phyloP scores from a whole-genome alignment of 768 basidiomycete genomes.

The Russula olivacea region DNA sequence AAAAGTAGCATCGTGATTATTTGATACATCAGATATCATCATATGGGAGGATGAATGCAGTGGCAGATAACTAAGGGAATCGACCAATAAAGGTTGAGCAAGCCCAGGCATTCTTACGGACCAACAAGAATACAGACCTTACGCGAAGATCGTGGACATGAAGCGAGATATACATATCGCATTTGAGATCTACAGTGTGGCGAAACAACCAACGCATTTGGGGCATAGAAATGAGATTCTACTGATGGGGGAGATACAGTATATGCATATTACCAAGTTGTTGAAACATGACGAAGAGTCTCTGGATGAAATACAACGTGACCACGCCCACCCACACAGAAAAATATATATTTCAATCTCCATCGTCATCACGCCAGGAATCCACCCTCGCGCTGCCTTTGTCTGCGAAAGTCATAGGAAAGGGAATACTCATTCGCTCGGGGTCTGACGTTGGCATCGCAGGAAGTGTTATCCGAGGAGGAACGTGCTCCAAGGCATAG shows the following conservation, averaged over 20 bases:
- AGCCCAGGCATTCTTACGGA: too few relatives aligned
- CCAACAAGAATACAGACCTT: too few relatives aligned
- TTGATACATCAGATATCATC: not conserved
- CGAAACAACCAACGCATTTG: too few relatives aligned
- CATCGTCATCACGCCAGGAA: not conserved
- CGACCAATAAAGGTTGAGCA: too few relatives aligned
- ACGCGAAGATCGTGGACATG: too few relatives aligned
- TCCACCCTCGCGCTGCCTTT: not conserved
- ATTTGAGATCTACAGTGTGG: too few relatives aligned
- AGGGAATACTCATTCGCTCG: too few relatives aligned
- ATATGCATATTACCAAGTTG: not conserved
- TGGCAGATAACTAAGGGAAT: not conserved
- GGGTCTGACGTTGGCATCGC: not conserved
- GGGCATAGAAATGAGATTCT: too few relatives aligned
- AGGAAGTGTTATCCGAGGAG: not conserved
- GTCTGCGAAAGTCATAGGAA: not conserved
- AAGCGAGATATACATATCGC: too few relatives aligned
- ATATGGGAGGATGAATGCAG: not conserved
- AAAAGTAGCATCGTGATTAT: not conserved
- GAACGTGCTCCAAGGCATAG: not conserved
- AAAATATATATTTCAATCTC: not conserved
- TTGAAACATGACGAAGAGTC: too few relatives aligned
- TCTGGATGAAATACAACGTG: too few relatives aligned
- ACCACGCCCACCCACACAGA: too few relatives aligned
- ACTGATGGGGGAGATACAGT: not conserved